phyloP scores from a whole-genome alignment of 331 rosid species.

The Dryas integrifolia region DNA sequence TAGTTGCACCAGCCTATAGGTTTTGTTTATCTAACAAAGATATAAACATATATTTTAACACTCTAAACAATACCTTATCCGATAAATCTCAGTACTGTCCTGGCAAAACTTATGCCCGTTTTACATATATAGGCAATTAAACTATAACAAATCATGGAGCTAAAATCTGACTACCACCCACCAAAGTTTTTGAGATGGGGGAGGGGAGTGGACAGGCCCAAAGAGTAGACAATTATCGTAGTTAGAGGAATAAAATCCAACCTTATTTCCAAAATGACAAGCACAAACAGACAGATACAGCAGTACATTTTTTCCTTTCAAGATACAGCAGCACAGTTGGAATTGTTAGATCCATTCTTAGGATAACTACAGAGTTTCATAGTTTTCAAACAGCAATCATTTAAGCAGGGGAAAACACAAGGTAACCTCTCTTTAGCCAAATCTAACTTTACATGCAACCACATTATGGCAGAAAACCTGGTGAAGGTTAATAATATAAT shows the following conservation, averaged over 20 bases:
- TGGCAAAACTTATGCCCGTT: too few relatives aligned
- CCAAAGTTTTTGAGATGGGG: background rate
- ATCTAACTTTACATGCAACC: background rate
- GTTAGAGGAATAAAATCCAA: background rate
- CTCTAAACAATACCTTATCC: too few relatives aligned
- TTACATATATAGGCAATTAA: background rate
- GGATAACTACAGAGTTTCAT: background rate
- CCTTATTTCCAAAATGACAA: background rate
- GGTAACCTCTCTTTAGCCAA: background rate
- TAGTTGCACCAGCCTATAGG: too few relatives aligned
- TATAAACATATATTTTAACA: too few relatives aligned
- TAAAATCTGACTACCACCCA: background rate
- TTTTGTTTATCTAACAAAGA: too few relatives aligned
- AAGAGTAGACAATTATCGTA: background rate
- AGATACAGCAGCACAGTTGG: conserved; percentile 1
- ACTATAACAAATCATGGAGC: background rate
- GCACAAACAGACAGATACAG: background rate
- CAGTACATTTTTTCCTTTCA: background rate
- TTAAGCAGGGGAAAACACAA: background rate
- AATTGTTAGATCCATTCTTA: background rate
- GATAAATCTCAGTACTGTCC: too few relatives aligned
- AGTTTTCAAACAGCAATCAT: background rate
- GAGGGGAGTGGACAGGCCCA: background rate
- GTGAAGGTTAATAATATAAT: background rate
- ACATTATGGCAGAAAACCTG: background rate